phyloP scores from a whole-genome alignment of 2,329 filamentous ascomycete species.

The Periconia digitata region DNA sequence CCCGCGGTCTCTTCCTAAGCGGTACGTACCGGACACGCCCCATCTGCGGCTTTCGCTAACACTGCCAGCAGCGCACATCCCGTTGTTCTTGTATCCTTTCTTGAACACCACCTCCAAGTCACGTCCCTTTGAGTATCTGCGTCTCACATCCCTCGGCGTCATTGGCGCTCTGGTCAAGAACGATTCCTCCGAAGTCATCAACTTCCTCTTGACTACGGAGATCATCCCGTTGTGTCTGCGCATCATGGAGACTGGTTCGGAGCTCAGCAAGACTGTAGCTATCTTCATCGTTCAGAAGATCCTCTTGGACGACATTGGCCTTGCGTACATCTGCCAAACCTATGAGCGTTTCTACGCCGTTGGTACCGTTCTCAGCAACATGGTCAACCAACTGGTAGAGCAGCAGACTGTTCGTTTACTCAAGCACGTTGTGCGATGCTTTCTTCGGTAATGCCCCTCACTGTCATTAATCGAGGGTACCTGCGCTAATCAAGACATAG shows the following conservation, averaged over 20 bases:
- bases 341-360: conserved; percentile 99
- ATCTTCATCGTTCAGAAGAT: conserved; percentile 99
- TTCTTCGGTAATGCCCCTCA: conserved; percentile 70
- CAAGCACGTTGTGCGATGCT: conserved; percentile 97
- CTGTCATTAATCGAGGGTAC: not conserved
- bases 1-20: conserved; percentile 87
- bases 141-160: conserved; percentile 91
- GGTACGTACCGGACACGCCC: conserved; percentile 54
- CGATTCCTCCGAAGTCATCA: conserved; percentile 97
- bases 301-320: conserved; percentile 88
- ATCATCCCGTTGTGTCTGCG: conserved; percentile 96
- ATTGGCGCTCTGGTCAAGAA: conserved; percentile 98
- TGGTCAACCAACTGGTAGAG: conserved; percentile 97
- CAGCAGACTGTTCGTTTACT: conserved; percentile 93
- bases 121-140: conserved; percentile 94
- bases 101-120: conserved; percentile 99
- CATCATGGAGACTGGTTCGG: conserved; percentile 99
- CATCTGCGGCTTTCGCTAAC: conserved; percentile 14
- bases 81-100: conserved; percentile 95
- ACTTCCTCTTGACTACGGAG: conserved; percentile 96
- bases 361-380: conserved; percentile 95
- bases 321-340: conserved; percentile 98
- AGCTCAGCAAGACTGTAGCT: conserved; percentile 97
- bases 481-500: conserved; percentile 50
- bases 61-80: conserved; percentile 75